Percentiles rank a stretch among this genome's conserved stretches.
These are phyloP conservation scores for Nematodospora anomalae DNA, from an alignment of 1,139 yeast genomes.

Conservation along the genomic window DNA sequence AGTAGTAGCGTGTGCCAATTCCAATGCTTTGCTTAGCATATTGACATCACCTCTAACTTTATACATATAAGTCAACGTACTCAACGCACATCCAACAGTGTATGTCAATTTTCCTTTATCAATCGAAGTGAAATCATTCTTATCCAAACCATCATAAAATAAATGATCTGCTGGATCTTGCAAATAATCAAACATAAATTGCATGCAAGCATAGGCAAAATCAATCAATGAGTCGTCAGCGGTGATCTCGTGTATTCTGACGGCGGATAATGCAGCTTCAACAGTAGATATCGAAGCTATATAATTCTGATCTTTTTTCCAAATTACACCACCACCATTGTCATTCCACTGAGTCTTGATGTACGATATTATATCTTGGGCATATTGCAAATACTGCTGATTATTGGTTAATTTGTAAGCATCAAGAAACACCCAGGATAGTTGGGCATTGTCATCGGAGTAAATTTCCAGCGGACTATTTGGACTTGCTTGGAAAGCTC, in stretches of 20 bases:
- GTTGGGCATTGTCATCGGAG: constrained; percentile 38
- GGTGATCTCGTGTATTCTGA: constrained; percentile 22
- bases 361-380: constrained; percentile 17
- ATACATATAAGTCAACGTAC: constrained; percentile 28
- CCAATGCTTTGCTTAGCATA: constrained; percentile 19
- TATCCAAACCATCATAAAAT: constrained; percentile 32
- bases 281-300: constrained; percentile 37
- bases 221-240: constrained; percentile 19
- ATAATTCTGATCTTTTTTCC: constrained; percentile 29
- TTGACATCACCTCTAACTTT: constrained; percentile 16
- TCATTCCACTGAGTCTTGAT: constrained; percentile 19
- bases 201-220: constrained; percentile 25
- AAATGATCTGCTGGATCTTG: constrained; percentile 30
- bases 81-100: constrained; percentile 36
- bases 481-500: constrained; percentile 35
- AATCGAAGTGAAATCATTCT: constrained; percentile 18
- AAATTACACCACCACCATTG: constrained; percentile 31
- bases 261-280: constrained; percentile 38
- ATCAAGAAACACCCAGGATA: constrained; percentile 31
- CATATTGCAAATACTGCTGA: constrained; percentile 16
- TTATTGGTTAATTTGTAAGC: constrained; percentile 23
- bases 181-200: constrained; percentile 27
- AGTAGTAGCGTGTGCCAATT: constrained; percentile 20
- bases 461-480: constrained; percentile 31
- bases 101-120: constrained; percentile 38